These are phyloP conservation scores for Lentinula detonsa DNA, from an alignment of 768 basidiomycete genomes.

Conservation along the genomic window DNA sequence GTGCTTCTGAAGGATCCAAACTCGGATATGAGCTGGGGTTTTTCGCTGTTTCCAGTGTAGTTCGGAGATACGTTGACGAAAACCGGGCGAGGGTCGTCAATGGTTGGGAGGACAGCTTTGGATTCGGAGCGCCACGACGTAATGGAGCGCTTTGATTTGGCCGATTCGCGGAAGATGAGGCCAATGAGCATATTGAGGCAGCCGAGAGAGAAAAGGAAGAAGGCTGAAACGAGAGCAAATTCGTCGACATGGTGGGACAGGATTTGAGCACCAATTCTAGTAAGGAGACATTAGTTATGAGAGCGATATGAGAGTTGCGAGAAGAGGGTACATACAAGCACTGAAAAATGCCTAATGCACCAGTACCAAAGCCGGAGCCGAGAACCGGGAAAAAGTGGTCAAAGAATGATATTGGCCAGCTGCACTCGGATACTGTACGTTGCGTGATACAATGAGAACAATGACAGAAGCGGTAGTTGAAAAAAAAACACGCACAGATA, in stretches of 20 bases:
- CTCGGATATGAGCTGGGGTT: slow-evolving; percentile 10
- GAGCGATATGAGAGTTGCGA: background rate
- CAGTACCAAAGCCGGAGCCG: slow-evolving; percentile 78
- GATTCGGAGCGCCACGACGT: slow-evolving; percentile 55
- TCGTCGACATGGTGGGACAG: slow-evolving; percentile 78
- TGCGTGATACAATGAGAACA: background rate
- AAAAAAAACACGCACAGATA: slow-evolving; percentile 24
- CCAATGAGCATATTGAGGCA: slow-evolving; percentile 81
- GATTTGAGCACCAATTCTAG: slow-evolving; percentile 62
- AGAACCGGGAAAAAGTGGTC: slow-evolving; percentile 82
- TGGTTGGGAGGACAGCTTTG: slow-evolving; percentile 40
- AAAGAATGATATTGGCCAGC: slow-evolving; percentile 78
- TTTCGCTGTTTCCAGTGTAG: slow-evolving; percentile 21
- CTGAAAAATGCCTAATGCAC: slow-evolving; percentile 83
- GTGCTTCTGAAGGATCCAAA: slow-evolving; percentile 8
- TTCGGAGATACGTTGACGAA: slow-evolving; percentile 29
- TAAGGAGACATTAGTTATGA: background rate
- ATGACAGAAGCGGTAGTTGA: background rate
- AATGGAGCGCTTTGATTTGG: slow-evolving; percentile 57
- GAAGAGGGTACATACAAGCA: slow-evolving; percentile 51
- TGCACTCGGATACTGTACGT: slow-evolving; percentile 65
- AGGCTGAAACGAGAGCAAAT: slow-evolving; percentile 86
- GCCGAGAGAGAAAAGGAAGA: slow-evolving; percentile 89
- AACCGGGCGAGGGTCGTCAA: slow-evolving; percentile 27
- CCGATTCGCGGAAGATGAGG: slow-evolving; percentile 61